These are phyloP conservation scores for Thymus mandschuricus DNA, from an alignment of 257 asterid genomes.

Conservation along the genomic window DNA sequence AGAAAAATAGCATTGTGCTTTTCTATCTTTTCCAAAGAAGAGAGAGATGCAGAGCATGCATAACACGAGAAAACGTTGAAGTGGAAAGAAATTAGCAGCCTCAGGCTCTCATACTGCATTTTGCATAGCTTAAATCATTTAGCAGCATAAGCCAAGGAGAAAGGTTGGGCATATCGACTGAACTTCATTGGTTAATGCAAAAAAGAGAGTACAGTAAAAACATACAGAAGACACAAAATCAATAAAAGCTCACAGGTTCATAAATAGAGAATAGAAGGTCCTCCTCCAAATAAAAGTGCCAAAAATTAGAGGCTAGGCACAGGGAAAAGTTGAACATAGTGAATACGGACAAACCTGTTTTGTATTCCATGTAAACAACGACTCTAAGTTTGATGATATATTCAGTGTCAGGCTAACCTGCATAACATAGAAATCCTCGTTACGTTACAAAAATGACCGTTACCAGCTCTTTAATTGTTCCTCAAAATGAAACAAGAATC, in stretches of 20 bases:
- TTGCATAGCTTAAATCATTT: background rate
- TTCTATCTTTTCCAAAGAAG: background rate
- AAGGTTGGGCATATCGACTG: background rate
- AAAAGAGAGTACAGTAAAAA: conserved; percentile 8
- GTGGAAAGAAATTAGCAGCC: conserved; percentile 7
- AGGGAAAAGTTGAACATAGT: conserved; percentile 10
- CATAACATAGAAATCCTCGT: conserved; percentile 29
- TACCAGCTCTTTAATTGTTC: conserved; percentile 19
- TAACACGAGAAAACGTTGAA: background rate
- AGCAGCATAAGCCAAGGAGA: background rate
- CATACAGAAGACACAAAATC: conserved; percentile 13
- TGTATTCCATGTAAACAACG: conserved; percentile 78
- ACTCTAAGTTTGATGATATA: conserved; percentile 61
- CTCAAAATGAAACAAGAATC: conserved; percentile 19
- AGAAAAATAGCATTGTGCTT: background rate
- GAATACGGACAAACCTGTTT: conserved; percentile 61
- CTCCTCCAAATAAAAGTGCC: background rate
- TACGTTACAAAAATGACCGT: conserved; percentile 24
- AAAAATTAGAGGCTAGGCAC: conserved; percentile 10
- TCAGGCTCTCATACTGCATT: conserved; percentile 14
- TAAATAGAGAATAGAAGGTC: too few species aligned
- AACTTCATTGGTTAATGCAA: background rate
- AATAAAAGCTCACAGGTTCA: conserved; percentile 5
- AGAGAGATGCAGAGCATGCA: conserved; percentile 2
- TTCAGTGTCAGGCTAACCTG: conserved; percentile 82